Evolutionary conservation across 2,329 filamentous ascomycete species (phyloP), one percentile per base, ranked within the genome.

Genomic region (Aspergillus brasiliensis): DNA sequence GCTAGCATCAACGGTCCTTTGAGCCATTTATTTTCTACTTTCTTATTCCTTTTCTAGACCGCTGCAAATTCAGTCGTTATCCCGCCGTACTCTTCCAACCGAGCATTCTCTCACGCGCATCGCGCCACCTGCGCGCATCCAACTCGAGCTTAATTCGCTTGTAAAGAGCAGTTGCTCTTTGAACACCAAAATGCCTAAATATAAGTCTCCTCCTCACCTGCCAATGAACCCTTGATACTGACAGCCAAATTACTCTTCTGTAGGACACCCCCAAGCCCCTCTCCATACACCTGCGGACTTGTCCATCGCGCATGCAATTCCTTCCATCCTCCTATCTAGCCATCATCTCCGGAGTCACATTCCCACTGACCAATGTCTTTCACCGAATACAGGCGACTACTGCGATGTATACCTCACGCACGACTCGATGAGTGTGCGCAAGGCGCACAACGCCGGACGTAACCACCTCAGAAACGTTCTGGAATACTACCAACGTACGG

Each of bases 401-500:
- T 99, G 95, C 86, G 95, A 99, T 90, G 95, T 99, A 78, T 99
- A 99, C 85, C 90, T 99, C 71, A 99, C 95, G 68, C 95, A 99
- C 85, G 95, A 99, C 84, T 97, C 92, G 48, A 98, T 98, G 94
- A 97, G 92, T 80, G 95, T 99, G 80, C 93, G 95, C 71, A 98
- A 98, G 82, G 95, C 95, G 52, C 95, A 99, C 80, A 99, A 99
- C 83, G 90, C 88, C 75, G 95, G 95, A 64, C 88, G 94, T 71
- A 99, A 99, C 81, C 95, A 99, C 75, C 82, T 99, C 64, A 91
- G 95, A 73, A 99, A 99, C 78, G 95, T 99, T 28, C 90, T 97
- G 70, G 93, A 97, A 75, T 99, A 99, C 81, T 99, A 99, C 78
- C 93, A 98, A 81, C 92, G 91, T 93, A 79, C 60, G 76, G 54